These are phyloP conservation scores for Byssothecium circinans DNA, from an alignment of 2,329 filamentous ascomycete species.

Conservation along the genomic window DNA sequence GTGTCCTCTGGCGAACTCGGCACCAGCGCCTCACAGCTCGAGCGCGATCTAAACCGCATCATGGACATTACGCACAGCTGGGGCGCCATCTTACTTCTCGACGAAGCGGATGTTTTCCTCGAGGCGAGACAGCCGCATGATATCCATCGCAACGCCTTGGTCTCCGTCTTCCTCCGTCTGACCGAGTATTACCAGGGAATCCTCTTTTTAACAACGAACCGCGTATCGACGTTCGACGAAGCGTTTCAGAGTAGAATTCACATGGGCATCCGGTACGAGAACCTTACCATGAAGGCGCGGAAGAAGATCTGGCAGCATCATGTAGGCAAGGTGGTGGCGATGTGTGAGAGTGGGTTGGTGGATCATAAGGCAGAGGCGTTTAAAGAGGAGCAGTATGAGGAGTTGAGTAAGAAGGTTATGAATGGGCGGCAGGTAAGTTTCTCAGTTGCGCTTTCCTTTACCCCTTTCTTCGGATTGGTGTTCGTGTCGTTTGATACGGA, in stretches of 20 bases:
- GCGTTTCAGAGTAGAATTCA: conserved; percentile 89
- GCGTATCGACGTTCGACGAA: conserved; percentile 85
- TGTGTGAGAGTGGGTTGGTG: conserved; percentile 57
- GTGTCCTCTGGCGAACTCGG: conserved; percentile 81
- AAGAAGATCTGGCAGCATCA: conserved; percentile 84
- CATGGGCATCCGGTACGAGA: conserved; percentile 78
- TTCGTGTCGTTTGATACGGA: neutral
- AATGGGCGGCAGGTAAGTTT: conserved; percentile 65
- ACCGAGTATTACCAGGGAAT: conserved; percentile 94
- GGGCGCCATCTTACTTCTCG: conserved; percentile 81
- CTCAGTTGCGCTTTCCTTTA: neutral
- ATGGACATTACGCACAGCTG: conserved; percentile 83
- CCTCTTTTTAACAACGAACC: conserved; percentile 85
- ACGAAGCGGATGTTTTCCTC: conserved; percentile 67
- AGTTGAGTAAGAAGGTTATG: conserved; percentile 67
- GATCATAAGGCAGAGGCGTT: conserved; percentile 47
- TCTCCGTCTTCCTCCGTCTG: conserved; percentile 82
- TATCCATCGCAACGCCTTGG: conserved; percentile 80
- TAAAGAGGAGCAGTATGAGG: conserved; percentile 66
- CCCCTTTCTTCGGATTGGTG: neutral
- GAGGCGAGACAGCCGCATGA: conserved; percentile 82
- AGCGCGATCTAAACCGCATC: conserved; percentile 78
- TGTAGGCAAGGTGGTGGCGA: conserved; percentile 67
- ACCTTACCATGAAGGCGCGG: conserved; percentile 71
- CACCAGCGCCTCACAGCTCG: conserved; percentile 70